Evolutionary conservation across 306 rosid species (phyloP).

Genomic region (Delonix regia): DNA sequence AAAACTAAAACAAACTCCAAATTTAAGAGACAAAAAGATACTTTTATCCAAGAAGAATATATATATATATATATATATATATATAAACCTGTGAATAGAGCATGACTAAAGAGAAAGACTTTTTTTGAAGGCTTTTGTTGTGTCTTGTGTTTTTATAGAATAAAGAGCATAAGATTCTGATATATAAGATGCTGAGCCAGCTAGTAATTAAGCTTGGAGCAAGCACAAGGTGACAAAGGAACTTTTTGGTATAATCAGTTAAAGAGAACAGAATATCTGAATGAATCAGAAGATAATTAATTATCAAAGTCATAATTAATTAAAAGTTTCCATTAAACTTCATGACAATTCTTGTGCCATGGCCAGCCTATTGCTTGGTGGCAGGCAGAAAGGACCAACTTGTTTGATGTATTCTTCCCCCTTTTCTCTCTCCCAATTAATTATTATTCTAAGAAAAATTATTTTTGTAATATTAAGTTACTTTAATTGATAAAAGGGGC

Average conservation of each 20-base stretch:
- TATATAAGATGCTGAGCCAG: background rate
- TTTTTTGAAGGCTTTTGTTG: constrained; percentile 7
- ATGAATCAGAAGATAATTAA: constrained; percentile 5
- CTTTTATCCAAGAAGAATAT: background rate
- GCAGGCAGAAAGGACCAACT: constrained; percentile 32
- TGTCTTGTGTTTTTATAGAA: constrained; percentile 5
- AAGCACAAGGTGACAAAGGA: background rate
- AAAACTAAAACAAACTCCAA: background rate
- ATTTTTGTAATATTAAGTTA: too few relatives aligned
- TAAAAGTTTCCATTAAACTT: background rate
- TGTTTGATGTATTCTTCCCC: background rate
- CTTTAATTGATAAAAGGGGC: too few relatives aligned
- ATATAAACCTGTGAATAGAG: too few relatives aligned
- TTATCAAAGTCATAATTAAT: background rate
- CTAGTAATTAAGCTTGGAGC: background rate
- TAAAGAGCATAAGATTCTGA: background rate
- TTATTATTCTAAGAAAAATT: background rate
- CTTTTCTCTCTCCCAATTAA: background rate
- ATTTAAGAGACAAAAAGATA: background rate
- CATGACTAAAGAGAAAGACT: background rate
- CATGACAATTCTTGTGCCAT: constrained; percentile 14
- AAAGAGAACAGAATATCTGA: background rate
- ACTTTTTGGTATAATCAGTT: background rate
- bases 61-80: too few relatives aligned
- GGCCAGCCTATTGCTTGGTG: constrained; percentile 29